Evolutionary conservation across 2,329 filamentous ascomycete species (phyloP), one percentile per base, ranked within the genome.

Genomic region (Zelopaecilomyces penicillatus): DNA sequence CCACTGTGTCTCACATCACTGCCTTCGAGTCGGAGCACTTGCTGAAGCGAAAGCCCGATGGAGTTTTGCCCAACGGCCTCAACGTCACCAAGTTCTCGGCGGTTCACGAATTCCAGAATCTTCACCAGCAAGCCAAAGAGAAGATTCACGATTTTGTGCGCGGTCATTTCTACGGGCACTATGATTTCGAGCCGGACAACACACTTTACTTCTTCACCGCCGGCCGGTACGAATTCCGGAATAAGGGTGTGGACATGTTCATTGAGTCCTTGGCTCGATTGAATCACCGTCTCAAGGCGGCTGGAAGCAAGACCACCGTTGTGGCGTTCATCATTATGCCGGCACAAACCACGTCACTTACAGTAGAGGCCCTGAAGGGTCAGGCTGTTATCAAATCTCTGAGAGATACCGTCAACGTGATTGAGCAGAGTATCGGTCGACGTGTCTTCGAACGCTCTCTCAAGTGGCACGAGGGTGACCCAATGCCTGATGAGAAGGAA

Each of bases 191-290:
- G 50, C 82, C 89, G 10, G 90, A 97, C 49, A 95, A 97, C 66
- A 98, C 93, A 0, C 78, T 98, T 32, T 98, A 96, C 69, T 85
- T 97, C 69, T 98, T 98, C 73, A 98, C 90, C 4, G 86, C 93
- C 5, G 93, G 93, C 48, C 85, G 93, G 51, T 98, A 98, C 61
- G 93, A 98, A 66, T 98, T 91, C 75, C 77, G 93, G 52, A 98
- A 98, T 63, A 98, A 98, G 70, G 93, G 93, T 60, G 91, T 96
- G 7, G 93, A 98, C 66, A 97, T 98, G 93, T 98, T 97, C 66
- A 95, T 98, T 55, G 93, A 98, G 68, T 93, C 90, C 4, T 72
- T 98, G 51, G 93, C 93, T 29, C 86, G 93, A 37, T 71, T 98
- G 57, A 98, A 98, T 68, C 90, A 97, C 71, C 80, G 85, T 34